These are phyloP conservation scores for Mortierella claussenii DNA, from an alignment of 192 early-diverging fungal genomes.

Conservation along the genomic window DNA sequence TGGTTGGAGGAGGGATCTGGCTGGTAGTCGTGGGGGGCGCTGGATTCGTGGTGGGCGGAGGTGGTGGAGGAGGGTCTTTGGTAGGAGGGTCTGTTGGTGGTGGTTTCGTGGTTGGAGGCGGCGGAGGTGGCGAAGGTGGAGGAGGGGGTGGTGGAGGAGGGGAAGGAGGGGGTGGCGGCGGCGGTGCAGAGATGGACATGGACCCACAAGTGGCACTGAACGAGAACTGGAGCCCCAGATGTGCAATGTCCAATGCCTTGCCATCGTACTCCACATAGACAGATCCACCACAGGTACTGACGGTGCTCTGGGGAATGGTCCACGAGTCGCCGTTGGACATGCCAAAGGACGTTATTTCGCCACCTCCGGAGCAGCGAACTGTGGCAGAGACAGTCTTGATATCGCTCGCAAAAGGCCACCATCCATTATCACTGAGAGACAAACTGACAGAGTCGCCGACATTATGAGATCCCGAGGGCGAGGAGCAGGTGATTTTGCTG, in stretches of 20 bases:
- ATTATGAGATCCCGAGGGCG: slow-evolving; percentile 20
- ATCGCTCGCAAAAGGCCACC: slow-evolving; percentile 23
- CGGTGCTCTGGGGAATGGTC: slow-evolving; percentile 14
- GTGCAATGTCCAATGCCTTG: slow-evolving; percentile 9
- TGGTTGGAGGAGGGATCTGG: neutral
- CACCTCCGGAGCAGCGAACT: slow-evolving; percentile 15
- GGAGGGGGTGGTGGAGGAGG: slow-evolving; percentile 15
- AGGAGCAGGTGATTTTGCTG: slow-evolving; percentile 16
- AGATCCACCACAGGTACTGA: slow-evolving; percentile 7
- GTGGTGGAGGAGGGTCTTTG: neutral
- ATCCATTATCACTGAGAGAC: slow-evolving; percentile 18
- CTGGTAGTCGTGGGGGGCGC: neutral
- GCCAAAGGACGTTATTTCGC: slow-evolving; percentile 8
- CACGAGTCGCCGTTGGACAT: slow-evolving; percentile 16
- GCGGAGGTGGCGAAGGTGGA: slow-evolving; percentile 4
- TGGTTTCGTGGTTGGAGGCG: neutral
- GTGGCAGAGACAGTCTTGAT: slow-evolving; percentile 26
- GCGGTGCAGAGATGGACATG: slow-evolving; percentile 2
- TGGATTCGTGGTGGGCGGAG: slow-evolving; percentile 3
- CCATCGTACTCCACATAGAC: slow-evolving; percentile 29
- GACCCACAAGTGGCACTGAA: slow-evolving; percentile 12
- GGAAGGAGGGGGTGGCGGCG: slow-evolving; percentile 3
- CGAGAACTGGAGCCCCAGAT: neutral
- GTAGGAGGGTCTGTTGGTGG: slow-evolving; percentile 3
- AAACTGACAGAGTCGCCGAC: slow-evolving; percentile 17